Conservation (phyloP, 495 filamentous ascomycete genomes). For the Aspergillus carlsbadensis region DNA sequence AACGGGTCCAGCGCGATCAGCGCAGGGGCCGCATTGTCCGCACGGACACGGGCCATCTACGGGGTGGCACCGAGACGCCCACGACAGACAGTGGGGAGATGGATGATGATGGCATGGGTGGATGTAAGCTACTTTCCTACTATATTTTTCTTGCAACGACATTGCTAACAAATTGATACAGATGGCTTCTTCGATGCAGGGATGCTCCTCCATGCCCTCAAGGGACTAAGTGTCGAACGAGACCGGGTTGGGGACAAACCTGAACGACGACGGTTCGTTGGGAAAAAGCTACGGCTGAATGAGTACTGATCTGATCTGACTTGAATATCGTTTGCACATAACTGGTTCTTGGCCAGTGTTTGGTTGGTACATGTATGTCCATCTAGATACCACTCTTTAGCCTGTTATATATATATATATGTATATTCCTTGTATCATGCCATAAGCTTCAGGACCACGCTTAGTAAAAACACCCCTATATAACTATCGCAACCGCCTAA, state of each 20-base stretch:
- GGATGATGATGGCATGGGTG: constrained; percentile 87
- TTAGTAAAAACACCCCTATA: neutral
- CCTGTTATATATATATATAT: neutral
- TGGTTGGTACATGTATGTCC: neutral
- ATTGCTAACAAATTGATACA: constrained; percentile 37
- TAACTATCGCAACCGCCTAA: neutral
- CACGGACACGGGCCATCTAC: constrained; percentile 31
- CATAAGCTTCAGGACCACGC: neutral
- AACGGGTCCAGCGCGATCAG: constrained; percentile 39
- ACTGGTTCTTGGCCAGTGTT: neutral
- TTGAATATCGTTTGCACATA: neutral
- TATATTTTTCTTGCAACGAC: constrained; percentile 12
- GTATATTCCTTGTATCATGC: no score
- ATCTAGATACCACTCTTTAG: neutral
- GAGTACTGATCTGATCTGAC: constrained; percentile 57
- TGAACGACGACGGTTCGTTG: constrained; percentile 62
- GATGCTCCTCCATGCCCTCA: constrained; percentile 86
- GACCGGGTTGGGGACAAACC: constrained; percentile 45
- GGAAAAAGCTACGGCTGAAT: constrained; percentile 73
- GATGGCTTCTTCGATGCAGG: constrained; percentile 97
- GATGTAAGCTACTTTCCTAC: constrained; percentile 67
- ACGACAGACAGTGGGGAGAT: constrained; percentile 63
- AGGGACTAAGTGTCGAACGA: constrained; percentile 55
- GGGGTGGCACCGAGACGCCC: constrained; percentile 47
- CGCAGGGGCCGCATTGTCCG: constrained; percentile 47